Conservation (phyloP, 192 early-diverging fungal species). For the Linderina pennispora region DNA sequence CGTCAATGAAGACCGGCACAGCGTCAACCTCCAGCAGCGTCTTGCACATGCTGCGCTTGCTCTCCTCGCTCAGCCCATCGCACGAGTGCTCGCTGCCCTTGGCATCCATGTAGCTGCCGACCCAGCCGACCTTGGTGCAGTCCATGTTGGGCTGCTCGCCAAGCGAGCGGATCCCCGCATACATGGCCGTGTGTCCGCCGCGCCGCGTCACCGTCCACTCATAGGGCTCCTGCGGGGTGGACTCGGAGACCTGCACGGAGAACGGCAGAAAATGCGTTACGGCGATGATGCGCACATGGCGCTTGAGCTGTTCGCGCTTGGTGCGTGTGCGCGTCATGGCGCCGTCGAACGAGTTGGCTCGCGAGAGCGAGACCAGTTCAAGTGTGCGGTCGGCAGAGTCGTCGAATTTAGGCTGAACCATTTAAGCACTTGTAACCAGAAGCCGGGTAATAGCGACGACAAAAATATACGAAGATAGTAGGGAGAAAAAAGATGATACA, state of each 20-base stretch:
- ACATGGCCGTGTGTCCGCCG: conserved; percentile 84
- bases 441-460: no score
- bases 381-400: conserved; percentile 33
- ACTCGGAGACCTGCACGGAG: conserved; percentile 25
- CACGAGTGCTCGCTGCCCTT: conserved; percentile 53
- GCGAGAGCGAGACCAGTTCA: conserved; percentile 28
- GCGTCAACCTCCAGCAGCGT: conserved; percentile 50
- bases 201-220: conserved; percentile 53
- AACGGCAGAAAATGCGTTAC: conserved; percentile 48
- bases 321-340: conserved; percentile 7
- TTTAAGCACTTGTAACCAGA: no score
- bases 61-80: conserved; percentile 45
- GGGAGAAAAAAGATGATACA: no score
- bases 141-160: conserved; percentile 44
- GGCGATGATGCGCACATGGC: conserved; percentile 36
- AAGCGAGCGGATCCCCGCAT: conserved; percentile 73
- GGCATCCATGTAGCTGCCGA: conserved; percentile 55
- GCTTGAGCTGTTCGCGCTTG: conserved; percentile 20
- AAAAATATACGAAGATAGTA: no score
- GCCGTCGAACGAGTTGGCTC: conserved; percentile 28
- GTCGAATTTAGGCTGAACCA: conserved; percentile 21
- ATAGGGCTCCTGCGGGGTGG: conserved; percentile 35
- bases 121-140: conserved; percentile 72
- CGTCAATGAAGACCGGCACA: conserved; percentile 76
- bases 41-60: conserved; percentile 49